Base-by-base conservation (phyloP, 495 filamentous ascomycete genomes). In the Hapsidospora chrysogenum region DNA sequence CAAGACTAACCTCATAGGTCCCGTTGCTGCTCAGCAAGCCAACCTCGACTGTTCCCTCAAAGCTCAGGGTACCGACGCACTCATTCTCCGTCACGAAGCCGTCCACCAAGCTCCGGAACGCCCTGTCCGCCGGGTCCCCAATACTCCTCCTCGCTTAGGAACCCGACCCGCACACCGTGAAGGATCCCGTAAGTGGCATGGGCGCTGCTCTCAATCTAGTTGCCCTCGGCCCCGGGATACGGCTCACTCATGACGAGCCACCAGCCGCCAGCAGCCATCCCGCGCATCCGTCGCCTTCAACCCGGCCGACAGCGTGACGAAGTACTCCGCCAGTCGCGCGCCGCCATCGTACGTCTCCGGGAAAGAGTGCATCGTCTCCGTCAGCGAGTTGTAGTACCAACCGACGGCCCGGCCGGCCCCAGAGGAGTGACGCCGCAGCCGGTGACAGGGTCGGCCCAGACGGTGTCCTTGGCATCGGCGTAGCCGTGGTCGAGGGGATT, bases 171-270 rank as follows among this genome's bases (percentile, higher is more conserved):
- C 7, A 63, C 52, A 1, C 64, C 70, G 48, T 70, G 72, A 33
- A 69, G 48, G 36, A 69, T 50, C 3, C 59, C 63, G 47, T 69
- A 72, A 5, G 59, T 56, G 3, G 70, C 70, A 10, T 60, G 68
- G 9, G 57, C 68, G 34, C 66, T 72, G 28, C 61, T 64, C 51
- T 77, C 71, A 36, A 77, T 68, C 35, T 74, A 77, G 37, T 77
- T 77, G 1, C 65, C 64, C 33, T 58, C 35, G 4, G 42, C 45
- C 0, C 60, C 62, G 0, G 60, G 55, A 25, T 49, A 53, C 23
- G 46, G 42, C 32, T 54, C 48, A 29, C 54, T 58, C 64, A 76
- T 66, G 11, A 73, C 56, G 18, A 73, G 47, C 70, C 70, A 77
- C 72, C 72, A 76, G n/a, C 63, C 64, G 1, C 67, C 64, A 57